These are phyloP conservation scores for Leptographium radiaticola DNA, from an alignment of 2,329 filamentous ascomycete genomes.

Conservation along the genomic window DNA sequence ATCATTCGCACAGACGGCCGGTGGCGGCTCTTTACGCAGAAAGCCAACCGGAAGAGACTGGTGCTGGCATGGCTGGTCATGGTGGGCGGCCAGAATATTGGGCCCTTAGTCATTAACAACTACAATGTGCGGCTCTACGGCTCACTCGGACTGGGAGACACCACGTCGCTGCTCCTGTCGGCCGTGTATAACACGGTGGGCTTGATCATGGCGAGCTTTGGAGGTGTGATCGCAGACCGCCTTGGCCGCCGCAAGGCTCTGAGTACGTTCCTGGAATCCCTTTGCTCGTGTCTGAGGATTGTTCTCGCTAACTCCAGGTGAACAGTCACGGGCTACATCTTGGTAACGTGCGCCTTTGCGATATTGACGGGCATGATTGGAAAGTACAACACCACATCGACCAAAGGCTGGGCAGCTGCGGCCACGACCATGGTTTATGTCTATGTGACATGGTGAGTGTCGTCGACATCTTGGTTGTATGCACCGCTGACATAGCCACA, in stretches of 20 bases:
- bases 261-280: not conserved
- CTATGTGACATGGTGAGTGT: not conserved
- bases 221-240: not conserved
- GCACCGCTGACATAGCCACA: not conserved
- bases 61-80: slow-evolving; percentile 4
- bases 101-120: slow-evolving; percentile 4
- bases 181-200: slow-evolving; percentile 2
- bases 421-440: not conserved
- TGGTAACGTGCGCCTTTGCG: not conserved
- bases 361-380: slow-evolving; percentile 1
- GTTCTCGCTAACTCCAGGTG: not conserved
- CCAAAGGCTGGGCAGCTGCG: not conserved
- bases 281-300: not conserved
- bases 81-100: slow-evolving; percentile 5
- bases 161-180: slow-evolving; percentile 1
- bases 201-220: not conserved
- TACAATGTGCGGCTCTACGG: slow-evolving; percentile 1
- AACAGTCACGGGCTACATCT: not conserved
- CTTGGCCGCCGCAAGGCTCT: not conserved
- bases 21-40: slow-evolving; percentile 3
- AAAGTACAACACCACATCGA: slow-evolving; percentile 2
- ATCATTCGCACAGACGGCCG: not conserved
- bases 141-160: not conserved
- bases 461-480: not conserved
- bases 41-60: slow-evolving; percentile 2